Evolutionary conservation across 331 rosid species (phyloP), one percentile per base, ranked within the genome.

Genomic region (Spiraea crenata): DNA sequence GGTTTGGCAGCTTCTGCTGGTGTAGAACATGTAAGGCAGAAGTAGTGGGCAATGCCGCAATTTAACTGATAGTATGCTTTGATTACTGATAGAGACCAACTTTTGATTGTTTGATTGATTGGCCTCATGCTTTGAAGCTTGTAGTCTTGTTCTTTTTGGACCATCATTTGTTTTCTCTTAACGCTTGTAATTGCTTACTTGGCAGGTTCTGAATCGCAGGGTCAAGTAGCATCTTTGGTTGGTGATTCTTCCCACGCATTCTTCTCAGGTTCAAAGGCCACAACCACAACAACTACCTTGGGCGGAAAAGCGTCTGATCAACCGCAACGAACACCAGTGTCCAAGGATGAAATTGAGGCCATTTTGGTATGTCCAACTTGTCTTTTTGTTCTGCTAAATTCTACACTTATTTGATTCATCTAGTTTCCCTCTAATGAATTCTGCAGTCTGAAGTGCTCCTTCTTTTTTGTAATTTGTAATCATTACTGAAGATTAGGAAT

Each of bases 281-380:
- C 88, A 10, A 14, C 77, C 71, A 63, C 88, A 12, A 63, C 88
- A 12, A 11, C 79, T 65, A 61, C 88, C 14, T 19, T 81, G 16
- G 98, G 91, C 63, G 98, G 98, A 78, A 89, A 93, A 76, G 97
- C 98, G 69, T 93, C 98, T 76, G 88, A 81, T 80, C 98, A 93
- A 74, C 98, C 97, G 48, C 85, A 85, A 77, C 87, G 98, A 88
- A 90, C 92, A 69, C 98, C 95, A 0, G 66, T 93, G 17, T 80
- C 97, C 71, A 77, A 89, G 2, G 91, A 90, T 65, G 98, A 93
- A 87, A 90, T 93, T 65, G 98, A 93, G 66, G 95, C 97, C 75
- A 60, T 93, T 84, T 69, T 93, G 98, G 98, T 93, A 85, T 50
- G 88, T 76, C 55, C 51, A 68, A 73, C 42, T 58, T 77, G 37